These are phyloP conservation scores for Scytalidium lignicola DNA, from an alignment of 2,329 filamentous ascomycete species.

Conservation along the genomic window DNA sequence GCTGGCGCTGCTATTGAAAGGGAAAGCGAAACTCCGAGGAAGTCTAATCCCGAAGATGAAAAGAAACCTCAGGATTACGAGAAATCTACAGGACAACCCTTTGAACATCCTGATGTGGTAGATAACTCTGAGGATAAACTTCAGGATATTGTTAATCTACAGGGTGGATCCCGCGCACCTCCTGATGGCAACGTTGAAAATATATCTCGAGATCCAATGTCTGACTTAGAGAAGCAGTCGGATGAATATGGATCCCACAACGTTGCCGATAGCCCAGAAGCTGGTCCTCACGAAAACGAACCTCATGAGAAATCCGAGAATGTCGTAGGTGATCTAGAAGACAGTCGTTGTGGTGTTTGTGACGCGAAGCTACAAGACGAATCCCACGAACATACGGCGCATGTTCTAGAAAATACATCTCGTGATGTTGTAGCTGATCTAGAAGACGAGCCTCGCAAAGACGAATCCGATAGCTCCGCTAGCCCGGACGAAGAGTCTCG, in stretches of 20 bases:
- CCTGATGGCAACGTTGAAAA: not conserved
- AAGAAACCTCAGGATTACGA: constrained; percentile 8
- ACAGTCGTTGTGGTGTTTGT: too few relatives aligned
- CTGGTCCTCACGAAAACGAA: not conserved
- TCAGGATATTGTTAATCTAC: not conserved
- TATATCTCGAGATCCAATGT: not conserved
- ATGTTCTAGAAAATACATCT: too few relatives aligned
- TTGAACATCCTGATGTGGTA: not conserved
- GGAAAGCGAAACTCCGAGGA: constrained; percentile 18
- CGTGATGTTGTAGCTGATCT: too few relatives aligned
- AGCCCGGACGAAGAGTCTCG: too few relatives aligned
- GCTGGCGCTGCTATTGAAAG: constrained; percentile 23
- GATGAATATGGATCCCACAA: not conserved
- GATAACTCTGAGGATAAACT: not conserved
- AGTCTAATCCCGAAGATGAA: constrained; percentile 10
- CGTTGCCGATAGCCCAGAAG: not conserved
- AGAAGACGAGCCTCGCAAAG: too few relatives aligned
- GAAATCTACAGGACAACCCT: constrained; percentile 2
- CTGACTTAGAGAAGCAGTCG: not conserved
- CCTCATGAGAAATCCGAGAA: too few relatives aligned
- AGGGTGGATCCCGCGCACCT: too few relatives aligned
- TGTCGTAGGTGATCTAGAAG: too few relatives aligned
- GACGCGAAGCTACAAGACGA: too few relatives aligned
- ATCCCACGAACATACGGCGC: too few relatives aligned
- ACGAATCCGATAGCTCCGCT: too few relatives aligned